A percentile compares a stretch with the other conserved stretches of the same genome.
Conservation (phyloP, 106 monocot genomes). For the Acorus gramineus region DNA sequence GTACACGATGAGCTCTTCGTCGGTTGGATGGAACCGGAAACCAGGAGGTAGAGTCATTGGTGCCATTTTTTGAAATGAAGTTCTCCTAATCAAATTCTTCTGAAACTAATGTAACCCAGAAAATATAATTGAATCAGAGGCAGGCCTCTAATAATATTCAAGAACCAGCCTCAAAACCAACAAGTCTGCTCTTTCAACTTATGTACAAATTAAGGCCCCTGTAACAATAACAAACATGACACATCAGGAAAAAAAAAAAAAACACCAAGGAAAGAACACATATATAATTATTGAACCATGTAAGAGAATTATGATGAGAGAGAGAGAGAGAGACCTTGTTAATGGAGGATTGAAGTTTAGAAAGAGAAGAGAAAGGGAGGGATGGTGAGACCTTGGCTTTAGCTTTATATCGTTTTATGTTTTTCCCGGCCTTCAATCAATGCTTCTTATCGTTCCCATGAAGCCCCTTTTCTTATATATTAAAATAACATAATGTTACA, state of each 20-base stretch:
- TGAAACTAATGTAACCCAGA: not conserved
- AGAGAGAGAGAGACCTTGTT: not conserved
- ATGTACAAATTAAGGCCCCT: too few relatives aligned
- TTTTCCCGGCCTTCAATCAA: slow-evolving; percentile 3
- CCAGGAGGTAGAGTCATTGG: slow-evolving; percentile 40
- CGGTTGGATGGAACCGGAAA: slow-evolving; percentile 49
- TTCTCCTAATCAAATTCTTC: too few relatives aligned
- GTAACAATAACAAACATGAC: too few relatives aligned
- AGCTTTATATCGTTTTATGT: slow-evolving; percentile 17
- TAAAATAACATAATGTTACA: too few relatives aligned
- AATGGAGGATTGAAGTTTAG: too few relatives aligned
- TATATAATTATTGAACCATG: not conserved
- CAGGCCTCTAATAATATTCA: not conserved
- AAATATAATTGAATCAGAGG: not conserved
- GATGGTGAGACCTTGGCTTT: not conserved
- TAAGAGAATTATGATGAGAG: not conserved
- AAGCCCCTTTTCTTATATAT: slow-evolving; percentile 14
- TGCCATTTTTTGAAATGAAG: slow-evolving; percentile 16
- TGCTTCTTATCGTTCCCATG: slow-evolving; percentile 19
- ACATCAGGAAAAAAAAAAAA: too few relatives aligned
- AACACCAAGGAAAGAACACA: too few relatives aligned
- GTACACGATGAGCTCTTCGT: slow-evolving; percentile 41
- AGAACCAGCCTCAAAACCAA: too few relatives aligned
- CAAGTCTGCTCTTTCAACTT: too few relatives aligned
- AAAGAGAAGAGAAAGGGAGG: slow-evolving; percentile 1